These are phyloP conservation scores for Rhizopus sp. DNA, from an alignment of 371 early-diverging fungal species.

Conservation along the genomic window DNA sequence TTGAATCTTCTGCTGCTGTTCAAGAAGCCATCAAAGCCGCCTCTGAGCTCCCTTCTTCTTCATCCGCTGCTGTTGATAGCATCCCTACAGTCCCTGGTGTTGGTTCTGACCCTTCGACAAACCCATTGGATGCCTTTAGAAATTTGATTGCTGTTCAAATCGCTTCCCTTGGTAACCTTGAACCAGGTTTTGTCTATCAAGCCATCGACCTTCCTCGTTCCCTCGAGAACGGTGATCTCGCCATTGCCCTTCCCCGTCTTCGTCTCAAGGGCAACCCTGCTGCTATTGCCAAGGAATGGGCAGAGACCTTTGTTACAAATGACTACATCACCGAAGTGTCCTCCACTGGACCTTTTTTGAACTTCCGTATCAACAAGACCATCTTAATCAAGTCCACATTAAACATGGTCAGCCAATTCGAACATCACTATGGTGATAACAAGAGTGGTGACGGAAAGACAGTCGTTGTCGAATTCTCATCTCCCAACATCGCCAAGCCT, in stretches of 20 bases:
- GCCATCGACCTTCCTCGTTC: conserved; percentile 64
- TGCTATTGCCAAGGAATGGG: conserved; percentile 74
- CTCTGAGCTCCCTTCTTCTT: conserved; percentile 20
- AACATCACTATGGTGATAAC: conserved; percentile 70
- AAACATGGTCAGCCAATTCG: conserved; percentile 46
- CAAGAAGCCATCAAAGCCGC: conserved; percentile 41
- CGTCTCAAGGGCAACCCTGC: conserved; percentile 86
- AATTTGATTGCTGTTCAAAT: conserved; percentile 56
- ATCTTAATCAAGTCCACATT: conserved; percentile 58
- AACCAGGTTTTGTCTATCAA: conserved; percentile 48
- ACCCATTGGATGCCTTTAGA: conserved; percentile 60
- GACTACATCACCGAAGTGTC: conserved; percentile 59
- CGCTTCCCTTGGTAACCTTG: conserved; percentile 46
- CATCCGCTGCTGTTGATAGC: conserved; percentile 26
- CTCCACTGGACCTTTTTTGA: conserved; percentile 82
- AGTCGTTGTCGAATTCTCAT: conserved; percentile 92
- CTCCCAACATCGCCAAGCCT: conserved; percentile 99
- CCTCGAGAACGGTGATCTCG: conserved; percentile 75
- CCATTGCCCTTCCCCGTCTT: conserved; percentile 84
- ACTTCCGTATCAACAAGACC: conserved; percentile 75
- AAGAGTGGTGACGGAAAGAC: conserved; percentile 66
- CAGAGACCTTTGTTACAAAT: conserved; percentile 68
- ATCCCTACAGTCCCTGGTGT: conserved; percentile 42
- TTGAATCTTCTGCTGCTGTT: conserved; percentile 33
- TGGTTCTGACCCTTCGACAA: conserved; percentile 53